These are phyloP conservation scores for Spizellomyces punctatus DNA, from an alignment of 192 early-diverging fungal species.

Conservation along the genomic window DNA sequence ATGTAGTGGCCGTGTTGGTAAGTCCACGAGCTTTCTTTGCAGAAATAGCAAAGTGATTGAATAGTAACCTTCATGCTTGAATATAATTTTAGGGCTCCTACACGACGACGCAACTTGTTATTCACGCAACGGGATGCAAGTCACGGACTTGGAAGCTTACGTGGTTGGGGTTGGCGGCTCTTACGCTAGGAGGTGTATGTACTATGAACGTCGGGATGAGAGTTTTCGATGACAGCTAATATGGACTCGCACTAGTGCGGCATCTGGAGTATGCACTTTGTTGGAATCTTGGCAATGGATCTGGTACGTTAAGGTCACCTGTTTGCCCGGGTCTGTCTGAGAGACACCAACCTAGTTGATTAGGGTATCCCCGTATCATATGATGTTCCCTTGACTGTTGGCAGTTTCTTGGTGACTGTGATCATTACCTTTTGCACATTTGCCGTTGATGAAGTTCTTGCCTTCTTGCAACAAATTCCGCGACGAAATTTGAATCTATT, in stretches of 20 bases:
- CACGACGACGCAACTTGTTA: constrained; percentile 17
- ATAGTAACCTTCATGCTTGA: background rate
- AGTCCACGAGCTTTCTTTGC: background rate
- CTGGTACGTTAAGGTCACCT: background rate
- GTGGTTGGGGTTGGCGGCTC: constrained; percentile 12
- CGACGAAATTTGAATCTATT: too few relatives aligned
- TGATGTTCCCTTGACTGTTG: background rate
- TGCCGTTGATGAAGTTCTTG: background rate
- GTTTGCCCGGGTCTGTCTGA: too few relatives aligned
- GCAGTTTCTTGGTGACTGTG: background rate
- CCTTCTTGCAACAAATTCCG: too few relatives aligned
- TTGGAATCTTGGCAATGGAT: constrained; percentile 24
- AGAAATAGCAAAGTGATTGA: background rate
- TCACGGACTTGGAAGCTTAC: background rate
- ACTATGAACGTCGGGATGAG: too few relatives aligned
- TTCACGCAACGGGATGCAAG: background rate
- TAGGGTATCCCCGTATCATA: background rate
- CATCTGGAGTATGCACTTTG: constrained; percentile 17
- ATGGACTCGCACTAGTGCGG: background rate
- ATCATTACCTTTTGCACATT: background rate
- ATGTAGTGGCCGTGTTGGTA: constrained; percentile 11
- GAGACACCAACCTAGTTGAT: too few relatives aligned
- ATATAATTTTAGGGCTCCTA: constrained; percentile 10
- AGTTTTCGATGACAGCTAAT: too few relatives aligned
- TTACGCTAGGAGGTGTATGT: constrained; percentile 12